Evolutionary conservation across 2,329 filamentous ascomycete species (phyloP).

Genomic region (Aspergillus clavatus): DNA sequence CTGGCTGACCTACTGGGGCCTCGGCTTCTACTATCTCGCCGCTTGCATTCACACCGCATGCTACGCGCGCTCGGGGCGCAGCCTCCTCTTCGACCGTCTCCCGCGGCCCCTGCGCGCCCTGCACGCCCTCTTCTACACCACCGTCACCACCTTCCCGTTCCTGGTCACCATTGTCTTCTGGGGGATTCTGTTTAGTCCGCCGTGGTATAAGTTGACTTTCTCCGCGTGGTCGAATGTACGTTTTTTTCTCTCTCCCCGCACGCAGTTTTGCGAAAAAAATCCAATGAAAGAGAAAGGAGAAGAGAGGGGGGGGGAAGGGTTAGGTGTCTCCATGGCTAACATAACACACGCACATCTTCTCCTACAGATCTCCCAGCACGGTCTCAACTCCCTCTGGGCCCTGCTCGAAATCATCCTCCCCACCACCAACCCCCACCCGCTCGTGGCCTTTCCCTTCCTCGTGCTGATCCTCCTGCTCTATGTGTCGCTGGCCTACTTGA

Average conservation of each 20-base stretch:
- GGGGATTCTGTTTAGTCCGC: constrained; percentile 52
- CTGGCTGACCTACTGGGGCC: constrained; percentile 73
- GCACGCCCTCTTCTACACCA: constrained; percentile 61
- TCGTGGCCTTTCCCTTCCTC: constrained; percentile 63
- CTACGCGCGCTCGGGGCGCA: constrained; percentile 54
- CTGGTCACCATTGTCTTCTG: constrained; percentile 70
- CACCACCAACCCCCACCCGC: constrained; percentile 58
- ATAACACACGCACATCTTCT: too few relatives aligned
- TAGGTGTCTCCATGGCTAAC: not conserved
- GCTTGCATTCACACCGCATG: constrained; percentile 63
- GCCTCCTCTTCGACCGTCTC: constrained; percentile 55
- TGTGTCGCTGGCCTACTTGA: constrained; percentile 69
- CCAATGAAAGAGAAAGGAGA: not conserved
- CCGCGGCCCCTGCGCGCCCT: constrained; percentile 60
- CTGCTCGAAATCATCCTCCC: constrained; percentile 70
- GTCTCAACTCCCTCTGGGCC: constrained; percentile 66
- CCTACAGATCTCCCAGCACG: constrained; percentile 63
- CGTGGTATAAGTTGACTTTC: constrained; percentile 52
- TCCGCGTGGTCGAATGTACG: constrained; percentile 50
- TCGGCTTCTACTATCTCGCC: constrained; percentile 72
- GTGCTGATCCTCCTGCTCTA: constrained; percentile 68
- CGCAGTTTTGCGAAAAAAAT: too few relatives aligned
- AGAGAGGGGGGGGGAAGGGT: not conserved
- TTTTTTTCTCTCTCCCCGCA: too few relatives aligned
- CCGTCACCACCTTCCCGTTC: constrained; percentile 59